Base-by-base conservation (phyloP, 257 asterid species). In the Eucommia ulmoides region DNA sequence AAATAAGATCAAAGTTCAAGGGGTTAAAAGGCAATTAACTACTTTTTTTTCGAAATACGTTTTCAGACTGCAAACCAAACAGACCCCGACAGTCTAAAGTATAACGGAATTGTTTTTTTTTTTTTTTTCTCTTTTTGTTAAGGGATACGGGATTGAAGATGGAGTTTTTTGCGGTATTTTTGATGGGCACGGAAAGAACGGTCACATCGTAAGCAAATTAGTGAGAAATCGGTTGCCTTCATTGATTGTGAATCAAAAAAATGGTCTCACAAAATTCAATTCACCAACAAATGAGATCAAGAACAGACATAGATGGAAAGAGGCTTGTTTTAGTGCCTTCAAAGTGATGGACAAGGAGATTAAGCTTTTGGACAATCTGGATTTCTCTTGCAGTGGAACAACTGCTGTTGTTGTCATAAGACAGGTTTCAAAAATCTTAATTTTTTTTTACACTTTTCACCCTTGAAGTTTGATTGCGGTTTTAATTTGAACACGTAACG, bases 101-200 rank as follows among this genome's bases (percentile, higher is more conserved):
- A n/a, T n/a, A n/a, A n/a, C n/a, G n/a, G n/a, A n/a, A n/a, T n/a
- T n/a, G n/a, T n/a, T n/a, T n/a, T n/a, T n/a, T n/a, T n/a, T n/a
- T n/a, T n/a, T n/a, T n/a, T n/a, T n/a, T n/a, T n/a, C n/a, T n/a
- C n/a, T n/a, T n/a, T n/a, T n/a, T n/a, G n/a, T n/a, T n/a, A 64
- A 83, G 97, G 88, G 93, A 1, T 88, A 76, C 53, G 95, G 88
- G 35, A 63, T 61, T 22, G 86, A 77, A 55, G 75, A 75, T 53
- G 93, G 95, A 62, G 71, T 25, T 2, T 59, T 81, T 2, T 51
- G 83, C 48, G 95, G 74, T 19, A 84, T 88, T 8, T 88, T 84
- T 56, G 97, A 88, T 61, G 97, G 97, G 24, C 95, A 88, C 72
- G 97, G 97, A 0, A 24, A 58, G 33, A 71, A 74, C 55, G 97